These are phyloP conservation scores for Fusarium tupiense DNA, from an alignment of 2,329 filamentous ascomycete species.

Conservation along the genomic window DNA sequence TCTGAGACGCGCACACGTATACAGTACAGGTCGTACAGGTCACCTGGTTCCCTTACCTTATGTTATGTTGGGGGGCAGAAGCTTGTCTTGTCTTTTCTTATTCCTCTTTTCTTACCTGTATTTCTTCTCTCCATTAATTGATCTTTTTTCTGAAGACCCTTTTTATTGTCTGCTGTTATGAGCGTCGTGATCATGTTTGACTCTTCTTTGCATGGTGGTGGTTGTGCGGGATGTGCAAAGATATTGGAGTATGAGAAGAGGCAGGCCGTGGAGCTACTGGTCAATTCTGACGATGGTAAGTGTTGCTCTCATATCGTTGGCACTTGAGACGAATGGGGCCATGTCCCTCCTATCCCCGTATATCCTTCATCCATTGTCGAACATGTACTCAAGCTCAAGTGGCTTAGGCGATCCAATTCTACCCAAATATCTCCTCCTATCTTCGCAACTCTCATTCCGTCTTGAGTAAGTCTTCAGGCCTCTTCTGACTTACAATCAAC, in stretches of 20 bases:
- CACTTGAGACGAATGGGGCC: neutral
- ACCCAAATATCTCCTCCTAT: no score
- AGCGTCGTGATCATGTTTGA: slow-evolving; percentile 7
- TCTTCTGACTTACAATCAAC: slow-evolving; percentile 14
- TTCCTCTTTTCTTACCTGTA: neutral
- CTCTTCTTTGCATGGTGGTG: neutral
- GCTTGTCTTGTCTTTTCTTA: neutral
- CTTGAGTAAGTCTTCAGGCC: neutral
- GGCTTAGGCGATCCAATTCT: fast-evolving
- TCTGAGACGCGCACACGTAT: neutral
- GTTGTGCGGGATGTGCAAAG: slow-evolving; percentile 40
- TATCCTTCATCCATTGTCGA: neutral
- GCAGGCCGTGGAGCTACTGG: neutral
- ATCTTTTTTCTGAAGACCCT: neutral
- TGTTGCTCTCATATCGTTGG: neutral
- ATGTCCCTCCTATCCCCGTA: neutral
- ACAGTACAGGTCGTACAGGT: slow-evolving; percentile 5
- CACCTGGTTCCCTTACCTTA: neutral
- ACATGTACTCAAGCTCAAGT: neutral
- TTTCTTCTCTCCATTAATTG: neutral
- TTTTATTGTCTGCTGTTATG: neutral
- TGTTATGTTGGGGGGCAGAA: neutral
- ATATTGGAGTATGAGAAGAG: slow-evolving; percentile 35
- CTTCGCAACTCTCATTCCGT: no score
- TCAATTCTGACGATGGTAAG: slow-evolving; percentile 13